phyloP scores from a whole-genome alignment of 768 basidiomycete genomes.

The Suillus spraguei region DNA sequence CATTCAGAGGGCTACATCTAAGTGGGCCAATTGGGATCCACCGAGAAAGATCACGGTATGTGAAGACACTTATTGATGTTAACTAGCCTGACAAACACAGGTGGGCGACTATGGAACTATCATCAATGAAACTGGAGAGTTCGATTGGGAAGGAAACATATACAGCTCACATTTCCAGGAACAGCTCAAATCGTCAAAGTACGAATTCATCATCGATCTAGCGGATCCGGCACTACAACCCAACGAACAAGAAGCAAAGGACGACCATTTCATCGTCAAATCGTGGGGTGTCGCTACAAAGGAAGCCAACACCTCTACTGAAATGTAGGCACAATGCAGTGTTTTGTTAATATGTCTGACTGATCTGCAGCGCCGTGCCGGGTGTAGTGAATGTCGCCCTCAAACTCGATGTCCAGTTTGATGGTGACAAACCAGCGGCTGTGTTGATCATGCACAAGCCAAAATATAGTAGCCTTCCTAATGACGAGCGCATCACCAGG shows the following conservation, averaged over 20 bases:
- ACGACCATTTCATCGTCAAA: constrained; percentile 24
- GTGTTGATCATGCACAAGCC: constrained; percentile 36
- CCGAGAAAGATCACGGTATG: constrained; percentile 33
- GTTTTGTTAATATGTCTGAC: background rate
- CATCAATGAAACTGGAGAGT: constrained; percentile 22
- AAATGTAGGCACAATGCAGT: constrained; percentile 23
- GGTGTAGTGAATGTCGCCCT: constrained; percentile 33
- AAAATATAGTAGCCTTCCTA: constrained; percentile 20
- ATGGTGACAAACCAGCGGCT: constrained; percentile 31
- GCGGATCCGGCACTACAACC: constrained; percentile 15
- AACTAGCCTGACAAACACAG: constrained; percentile 13
- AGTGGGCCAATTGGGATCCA: constrained; percentile 44
- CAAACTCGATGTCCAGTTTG: constrained; percentile 37
- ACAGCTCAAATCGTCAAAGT: background rate
- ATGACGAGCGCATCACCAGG: background rate
- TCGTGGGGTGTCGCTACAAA: constrained; percentile 25
- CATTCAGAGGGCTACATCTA: constrained; percentile 30
- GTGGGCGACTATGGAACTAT: constrained; percentile 31
- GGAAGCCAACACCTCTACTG: constrained; percentile 12
- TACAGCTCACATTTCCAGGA: constrained; percentile 16
- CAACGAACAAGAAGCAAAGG: constrained; percentile 16
- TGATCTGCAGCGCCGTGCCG: constrained; percentile 11
- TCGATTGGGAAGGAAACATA: constrained; percentile 27
- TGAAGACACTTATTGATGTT: background rate
- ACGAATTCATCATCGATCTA: background rate